Conservation (phyloP, 108 stramenopile species). For the Bacterosira constricta region DNA sequence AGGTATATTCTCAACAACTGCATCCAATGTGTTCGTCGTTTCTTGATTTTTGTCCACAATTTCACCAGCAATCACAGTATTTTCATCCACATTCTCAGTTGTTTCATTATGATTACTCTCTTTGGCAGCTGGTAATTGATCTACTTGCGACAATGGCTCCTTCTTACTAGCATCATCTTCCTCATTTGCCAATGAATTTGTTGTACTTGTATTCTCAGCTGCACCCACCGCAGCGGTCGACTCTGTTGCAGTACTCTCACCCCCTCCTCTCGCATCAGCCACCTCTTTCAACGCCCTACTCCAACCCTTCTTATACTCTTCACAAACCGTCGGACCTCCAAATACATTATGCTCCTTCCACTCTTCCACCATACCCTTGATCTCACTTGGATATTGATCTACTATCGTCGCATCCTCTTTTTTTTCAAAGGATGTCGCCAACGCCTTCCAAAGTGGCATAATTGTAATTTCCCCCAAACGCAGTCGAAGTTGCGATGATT, state of each 20-base stretch:
- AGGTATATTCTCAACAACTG: background rate
- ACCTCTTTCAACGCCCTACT: slow-evolving; percentile 7
- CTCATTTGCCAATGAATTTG: background rate
- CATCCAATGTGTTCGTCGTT: background rate
- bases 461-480: slow-evolving; percentile 60
- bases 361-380: slow-evolving; percentile 29
- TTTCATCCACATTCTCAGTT: background rate
- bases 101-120: background rate
- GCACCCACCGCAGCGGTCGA: background rate
- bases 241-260: background rate
- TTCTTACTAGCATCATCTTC: background rate
- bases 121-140: background rate
- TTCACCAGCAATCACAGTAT: background rate
- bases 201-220: background rate
- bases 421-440: background rate
- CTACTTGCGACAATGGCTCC: background rate
- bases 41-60: slow-evolving; percentile 2
- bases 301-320: slow-evolving; percentile 35
- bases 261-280: too few species aligned
- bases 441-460: slow-evolving; percentile 26
- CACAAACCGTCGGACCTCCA: slow-evolving; percentile 65
- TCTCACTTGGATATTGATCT: background rate
- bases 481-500: slow-evolving; percentile 47
- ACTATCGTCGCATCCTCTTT: background rate
- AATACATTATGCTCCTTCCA: slow-evolving; percentile 73